Percentiles rank a stretch among this genome's conserved stretches.
Conservation (phyloP, 371 early-diverging fungal species). For the Blakeslea trispora region DNA sequence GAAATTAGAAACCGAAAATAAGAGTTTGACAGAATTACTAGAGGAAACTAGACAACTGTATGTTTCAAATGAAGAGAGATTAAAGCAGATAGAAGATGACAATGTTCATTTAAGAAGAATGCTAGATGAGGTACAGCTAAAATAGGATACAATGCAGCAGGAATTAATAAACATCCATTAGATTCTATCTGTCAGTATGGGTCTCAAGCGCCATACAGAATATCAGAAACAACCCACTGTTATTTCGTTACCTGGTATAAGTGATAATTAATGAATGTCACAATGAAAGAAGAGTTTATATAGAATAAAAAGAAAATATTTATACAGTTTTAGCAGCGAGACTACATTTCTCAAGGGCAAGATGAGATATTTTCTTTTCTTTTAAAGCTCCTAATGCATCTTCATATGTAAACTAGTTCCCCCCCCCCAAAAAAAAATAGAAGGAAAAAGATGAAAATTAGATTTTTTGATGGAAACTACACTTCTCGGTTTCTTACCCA, state of each 20-base stretch:
- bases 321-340: conserved; percentile 9
- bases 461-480: no score
- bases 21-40: conserved; percentile 43
- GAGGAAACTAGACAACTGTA: conserved; percentile 37
- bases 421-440: no score
- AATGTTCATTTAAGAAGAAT: conserved; percentile 51
- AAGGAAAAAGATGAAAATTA: no score
- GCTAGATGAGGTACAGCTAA: conserved; percentile 45
- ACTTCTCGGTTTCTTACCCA: conserved; percentile 31
- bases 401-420: conserved; percentile 33
- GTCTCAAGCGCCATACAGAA: conserved; percentile 54
- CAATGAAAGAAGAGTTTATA: no score
- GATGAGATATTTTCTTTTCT: conserved; percentile 38
- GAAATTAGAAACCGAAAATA: conserved; percentile 53
- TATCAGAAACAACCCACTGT: conserved; percentile 45
- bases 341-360: conserved; percentile 36
- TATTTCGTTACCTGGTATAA: conserved; percentile 27
- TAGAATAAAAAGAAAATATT: background rate
- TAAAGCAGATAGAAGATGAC: conserved; percentile 50
- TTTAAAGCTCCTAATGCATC: conserved; percentile 39
- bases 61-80: conserved; percentile 32
- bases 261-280: conserved; percentile 9
- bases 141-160: no score
- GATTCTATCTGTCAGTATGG: conserved; percentile 58
- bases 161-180: background rate